These are phyloP conservation scores for Phytophthora fragariae DNA, from an alignment of 352 stramenopile genomes.

Conservation along the genomic window DNA sequence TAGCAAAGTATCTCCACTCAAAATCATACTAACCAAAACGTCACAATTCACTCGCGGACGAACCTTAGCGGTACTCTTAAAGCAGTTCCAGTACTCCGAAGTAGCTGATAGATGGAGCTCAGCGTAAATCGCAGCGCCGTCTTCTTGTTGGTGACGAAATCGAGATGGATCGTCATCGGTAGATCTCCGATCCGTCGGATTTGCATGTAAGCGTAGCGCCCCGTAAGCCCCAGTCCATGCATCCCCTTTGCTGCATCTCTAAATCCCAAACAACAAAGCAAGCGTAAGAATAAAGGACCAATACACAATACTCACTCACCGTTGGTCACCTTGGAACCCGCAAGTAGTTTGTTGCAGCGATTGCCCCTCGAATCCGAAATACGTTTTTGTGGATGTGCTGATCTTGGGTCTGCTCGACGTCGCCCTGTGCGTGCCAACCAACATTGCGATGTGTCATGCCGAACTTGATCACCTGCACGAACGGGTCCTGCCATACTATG, in stretches of 20 bases:
- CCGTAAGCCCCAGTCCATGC: conserved; percentile 69
- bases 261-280: background rate
- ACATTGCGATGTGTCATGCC: conserved; percentile 67
- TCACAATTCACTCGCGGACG: background rate
- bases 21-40: too few species aligned
- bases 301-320: background rate
- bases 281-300: background rate
- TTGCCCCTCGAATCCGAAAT: conserved; percentile 75
- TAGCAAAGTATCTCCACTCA: background rate
- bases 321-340: conserved; percentile 57
- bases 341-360: conserved; percentile 80
- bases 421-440: conserved; percentile 63
- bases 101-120: conserved; percentile 69
- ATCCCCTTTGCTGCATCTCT: conserved; percentile 58
- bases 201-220: conserved; percentile 78
- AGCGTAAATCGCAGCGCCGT: conserved; percentile 69
- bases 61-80: conserved; percentile 68
- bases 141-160: conserved; percentile 78
- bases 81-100: conserved; percentile 66
- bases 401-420: conserved; percentile 78
- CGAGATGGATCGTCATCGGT: conserved; percentile 71
- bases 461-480: conserved; percentile 87
- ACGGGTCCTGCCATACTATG: conserved; percentile 88
- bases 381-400: conserved; percentile 79
- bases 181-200: conserved; percentile 46